Conservation (phyloP, 768 basidiomycete species). For the Boletus vinaceobasis region DNA sequence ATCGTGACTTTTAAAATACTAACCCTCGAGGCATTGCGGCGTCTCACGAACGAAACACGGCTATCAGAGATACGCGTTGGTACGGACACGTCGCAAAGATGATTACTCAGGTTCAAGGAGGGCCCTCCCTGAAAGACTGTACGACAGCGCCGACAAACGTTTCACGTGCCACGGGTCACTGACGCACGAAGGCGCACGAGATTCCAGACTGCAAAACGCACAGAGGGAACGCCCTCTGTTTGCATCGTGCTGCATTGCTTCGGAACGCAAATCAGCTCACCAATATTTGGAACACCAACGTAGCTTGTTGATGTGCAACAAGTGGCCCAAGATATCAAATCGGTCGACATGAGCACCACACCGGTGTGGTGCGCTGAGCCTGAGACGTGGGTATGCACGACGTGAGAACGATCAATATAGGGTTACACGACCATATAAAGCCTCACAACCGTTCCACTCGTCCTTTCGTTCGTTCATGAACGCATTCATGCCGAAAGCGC, state of each 20-base stretch:
- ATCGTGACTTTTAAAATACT: neutral
- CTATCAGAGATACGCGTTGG: constrained; percentile 25
- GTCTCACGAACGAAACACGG: constrained; percentile 43
- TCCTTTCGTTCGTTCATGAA: constrained; percentile 90
- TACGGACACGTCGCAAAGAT: neutral
- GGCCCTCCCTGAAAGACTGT: too few relatives aligned
- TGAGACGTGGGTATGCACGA: constrained; percentile 63
- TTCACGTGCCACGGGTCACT: too few relatives aligned
- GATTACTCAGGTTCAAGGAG: neutral
- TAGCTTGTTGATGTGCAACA: too few relatives aligned
- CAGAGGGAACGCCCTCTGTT: too few relatives aligned
- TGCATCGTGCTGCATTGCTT: too few relatives aligned
- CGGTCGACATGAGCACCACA: constrained; percentile 44
- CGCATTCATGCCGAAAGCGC: constrained; percentile 71
- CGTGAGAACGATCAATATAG: neutral
- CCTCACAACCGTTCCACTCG: constrained; percentile 43
- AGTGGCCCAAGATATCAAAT: too few relatives aligned
- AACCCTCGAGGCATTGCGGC: constrained; percentile 32
- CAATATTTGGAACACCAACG: too few relatives aligned
- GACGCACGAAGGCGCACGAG: too few relatives aligned
- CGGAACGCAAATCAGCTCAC: too few relatives aligned
- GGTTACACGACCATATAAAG: neutral
- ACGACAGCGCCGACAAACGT: too few relatives aligned
- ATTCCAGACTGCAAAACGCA: too few relatives aligned
- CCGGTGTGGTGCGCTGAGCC: constrained; percentile 99